Base-by-base conservation (phyloP, 495 filamentous ascomycete species). In the Penicillium cinerascens region DNA sequence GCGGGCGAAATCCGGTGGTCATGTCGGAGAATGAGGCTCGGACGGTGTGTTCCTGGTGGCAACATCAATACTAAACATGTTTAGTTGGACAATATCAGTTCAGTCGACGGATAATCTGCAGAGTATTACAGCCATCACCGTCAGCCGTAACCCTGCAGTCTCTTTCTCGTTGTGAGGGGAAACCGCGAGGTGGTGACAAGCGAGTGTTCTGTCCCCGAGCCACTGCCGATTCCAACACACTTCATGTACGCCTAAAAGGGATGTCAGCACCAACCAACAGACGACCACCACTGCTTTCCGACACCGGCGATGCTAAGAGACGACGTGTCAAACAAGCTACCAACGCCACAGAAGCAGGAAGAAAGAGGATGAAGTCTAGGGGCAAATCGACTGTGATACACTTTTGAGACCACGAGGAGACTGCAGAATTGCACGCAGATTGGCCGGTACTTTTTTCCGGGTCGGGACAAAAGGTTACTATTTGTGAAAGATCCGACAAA, bases 361-460 rank as follows among this genome's bases (percentile, higher is more conserved):
- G 16, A 16, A 21, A 13, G 15, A 29, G 6, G 3, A 23, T 17
- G 35, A 22, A 13, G 8, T 39, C 23, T 8, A 21, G 16, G 41
- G 36, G 46, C 46, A 29, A 49, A 33, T 49, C 5, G n/a, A 39
- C 16, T 2, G 20, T 0, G 22, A 40, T 40, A 10, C 36, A n/a
- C n/a, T n/a, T 36, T 44, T 22, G 17, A 13, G 9, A 23, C 1
- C 29, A 9, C 39, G 39, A 38, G 45, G 40, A 48, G 39, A 43
- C 38, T 8, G 10, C 6, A 15, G 20, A 38, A 4, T 23, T 8
- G 7, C 9, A n/a, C 11, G 18, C 37, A 35, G 21, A 63, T 63
- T 63, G 60, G 60, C 33, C 42, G 50, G 56, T 42, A 56, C 10
- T 51, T 41, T 54, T 49, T 42, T 41, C 58, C 54, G 58, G 0